Percentiles rank a stretch among this genome's conserved stretches.
These are phyloP conservation scores for Coffea eugenioides DNA, from an alignment of 257 asterid genomes.

Conservation along the genomic window DNA sequence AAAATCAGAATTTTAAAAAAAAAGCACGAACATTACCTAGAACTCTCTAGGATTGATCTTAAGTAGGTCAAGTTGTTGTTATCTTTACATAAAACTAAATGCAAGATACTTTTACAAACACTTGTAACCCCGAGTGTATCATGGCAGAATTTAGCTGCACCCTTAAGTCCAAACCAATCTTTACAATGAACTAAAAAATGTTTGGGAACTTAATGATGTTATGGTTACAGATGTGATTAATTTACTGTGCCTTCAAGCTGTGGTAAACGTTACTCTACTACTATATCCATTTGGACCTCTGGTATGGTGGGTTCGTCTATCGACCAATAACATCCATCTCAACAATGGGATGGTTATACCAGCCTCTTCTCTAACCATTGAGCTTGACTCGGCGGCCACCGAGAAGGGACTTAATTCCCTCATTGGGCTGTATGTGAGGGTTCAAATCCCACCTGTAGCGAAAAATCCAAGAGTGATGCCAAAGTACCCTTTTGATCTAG, in stretches of 20 bases:
- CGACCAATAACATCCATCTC: slow-evolving; percentile 37
- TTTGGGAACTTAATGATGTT: slow-evolving; percentile 9
- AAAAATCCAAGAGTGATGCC: too few relatives aligned
- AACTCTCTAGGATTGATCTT: too few relatives aligned
- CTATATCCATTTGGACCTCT: slow-evolving; percentile 61
- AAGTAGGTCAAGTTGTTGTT: too few relatives aligned
- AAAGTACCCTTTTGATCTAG: too few relatives aligned
- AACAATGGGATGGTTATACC: slow-evolving; percentile 51
- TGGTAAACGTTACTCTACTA: slow-evolving; percentile 36
- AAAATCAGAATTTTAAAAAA: too few relatives aligned
- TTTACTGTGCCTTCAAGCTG: slow-evolving; percentile 44
- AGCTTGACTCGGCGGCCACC: too few relatives aligned
- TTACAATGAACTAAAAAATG: slow-evolving; percentile 24
- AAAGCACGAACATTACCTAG: too few relatives aligned
- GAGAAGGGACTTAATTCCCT: too few relatives aligned
- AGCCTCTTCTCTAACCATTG: neutral
- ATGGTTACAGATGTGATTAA: slow-evolving; percentile 27
- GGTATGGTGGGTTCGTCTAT: slow-evolving; percentile 49
- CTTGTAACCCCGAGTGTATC: slow-evolving; percentile 42
- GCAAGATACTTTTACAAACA: too few relatives aligned
- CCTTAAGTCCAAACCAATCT: slow-evolving; percentile 40
- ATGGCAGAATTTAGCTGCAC: slow-evolving; percentile 47
- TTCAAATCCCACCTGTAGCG: too few relatives aligned
- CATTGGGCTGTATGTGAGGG: too few relatives aligned
- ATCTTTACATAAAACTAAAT: too few relatives aligned